These are phyloP conservation scores for Alternaria sp. DNA, from an alignment of 2,329 filamentous ascomycete genomes.

Conservation along the genomic window DNA sequence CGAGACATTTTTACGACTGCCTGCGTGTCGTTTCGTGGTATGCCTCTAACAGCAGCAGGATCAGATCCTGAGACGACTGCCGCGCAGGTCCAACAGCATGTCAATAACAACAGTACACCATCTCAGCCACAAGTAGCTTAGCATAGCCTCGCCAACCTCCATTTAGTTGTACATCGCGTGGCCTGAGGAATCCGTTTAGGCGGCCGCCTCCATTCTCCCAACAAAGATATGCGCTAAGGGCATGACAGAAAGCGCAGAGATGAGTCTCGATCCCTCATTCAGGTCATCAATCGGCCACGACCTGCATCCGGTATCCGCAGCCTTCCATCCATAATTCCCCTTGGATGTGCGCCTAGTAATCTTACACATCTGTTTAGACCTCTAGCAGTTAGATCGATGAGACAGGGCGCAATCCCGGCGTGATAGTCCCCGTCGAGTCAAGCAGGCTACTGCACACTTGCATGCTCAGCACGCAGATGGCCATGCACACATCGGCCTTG, in stretches of 20 bases:
- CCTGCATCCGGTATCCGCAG: constrained; percentile 27
- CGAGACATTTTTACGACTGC: constrained; percentile 26
- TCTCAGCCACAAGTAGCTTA: constrained; percentile 12
- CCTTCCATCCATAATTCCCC: constrained; percentile 18
- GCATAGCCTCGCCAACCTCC: constrained; percentile 18
- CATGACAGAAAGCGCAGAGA: constrained; percentile 7
- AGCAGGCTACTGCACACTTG: constrained; percentile 34
- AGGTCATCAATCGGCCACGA: constrained; percentile 31
- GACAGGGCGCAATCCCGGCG: constrained; percentile 19
- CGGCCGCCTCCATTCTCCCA: constrained; percentile 12
- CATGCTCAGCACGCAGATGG: constrained; percentile 27
- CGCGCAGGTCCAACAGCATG: constrained; percentile 16
- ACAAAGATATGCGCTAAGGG: constrained; percentile 21
- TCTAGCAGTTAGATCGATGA: constrained; percentile 8
- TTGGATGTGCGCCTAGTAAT: constrained; percentile 11
- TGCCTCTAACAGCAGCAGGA: constrained; percentile 19
- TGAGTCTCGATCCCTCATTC: constrained; percentile 38
- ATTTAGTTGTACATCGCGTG: constrained; percentile 15
- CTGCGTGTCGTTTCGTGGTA: constrained; percentile 22
- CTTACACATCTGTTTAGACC: constrained; percentile 16
- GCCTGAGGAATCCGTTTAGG: constrained; percentile 16
- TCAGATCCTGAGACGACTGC: constrained; percentile 12
- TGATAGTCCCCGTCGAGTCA: constrained; percentile 23
- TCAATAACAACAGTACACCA: constrained; percentile 18
- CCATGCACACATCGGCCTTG: constrained; percentile 29